A percentile compares a stretch with the other conserved stretches of the same genome.
These are phyloP conservation scores for Penicillium italicum DNA, from an alignment of 2,329 filamentous ascomycete genomes.

Conservation along the genomic window DNA sequence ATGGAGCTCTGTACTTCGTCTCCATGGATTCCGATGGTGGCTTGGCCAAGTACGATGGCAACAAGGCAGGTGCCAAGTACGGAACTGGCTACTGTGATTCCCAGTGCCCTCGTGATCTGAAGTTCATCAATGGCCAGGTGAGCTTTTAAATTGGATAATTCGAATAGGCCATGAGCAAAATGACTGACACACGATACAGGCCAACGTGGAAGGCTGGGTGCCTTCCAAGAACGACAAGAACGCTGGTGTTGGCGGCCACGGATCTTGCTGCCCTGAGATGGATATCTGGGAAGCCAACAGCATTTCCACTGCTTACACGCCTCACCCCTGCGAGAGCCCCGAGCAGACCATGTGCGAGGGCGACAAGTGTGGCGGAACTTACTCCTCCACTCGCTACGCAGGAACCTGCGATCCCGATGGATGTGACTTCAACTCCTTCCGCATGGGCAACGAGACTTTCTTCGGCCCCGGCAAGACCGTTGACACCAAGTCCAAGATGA, in stretches of 20 bases:
- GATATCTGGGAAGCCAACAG: conserved; percentile 69
- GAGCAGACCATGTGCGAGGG: conserved; percentile 52
- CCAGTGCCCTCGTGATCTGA: conserved; percentile 53
- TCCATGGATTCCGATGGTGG: conserved; percentile 62
- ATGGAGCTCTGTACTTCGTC: conserved; percentile 66
- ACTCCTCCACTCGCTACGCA: conserved; percentile 53
- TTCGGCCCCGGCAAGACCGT: conserved; percentile 59
- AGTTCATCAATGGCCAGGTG: conserved; percentile 42
- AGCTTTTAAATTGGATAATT: not conserved
- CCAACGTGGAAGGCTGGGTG: conserved; percentile 54
- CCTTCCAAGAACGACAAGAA: conserved; percentile 54
- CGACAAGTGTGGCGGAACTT: conserved; percentile 53
- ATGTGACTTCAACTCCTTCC: conserved; percentile 68
- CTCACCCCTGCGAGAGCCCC: conserved; percentile 58
- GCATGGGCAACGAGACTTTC: conserved; percentile 61
- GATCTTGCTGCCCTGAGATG: conserved; percentile 66
- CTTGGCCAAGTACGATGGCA: conserved; percentile 47
- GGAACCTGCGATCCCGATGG: conserved; percentile 66
- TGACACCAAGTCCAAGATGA: conserved; percentile 59
- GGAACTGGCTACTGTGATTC: conserved; percentile 64
- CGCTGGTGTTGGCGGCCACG: conserved; percentile 52
- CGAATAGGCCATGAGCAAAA: not conserved
- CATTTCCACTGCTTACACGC: conserved; percentile 61
- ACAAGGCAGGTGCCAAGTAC: conserved; percentile 57
- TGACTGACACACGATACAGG: conserved; percentile 27